A percentile compares a stretch with the other conserved stretches of the same genome.
Evolutionary conservation across 2,329 filamentous ascomycete species (phyloP).

Genomic region (Paraconiothyrium sp.): DNA sequence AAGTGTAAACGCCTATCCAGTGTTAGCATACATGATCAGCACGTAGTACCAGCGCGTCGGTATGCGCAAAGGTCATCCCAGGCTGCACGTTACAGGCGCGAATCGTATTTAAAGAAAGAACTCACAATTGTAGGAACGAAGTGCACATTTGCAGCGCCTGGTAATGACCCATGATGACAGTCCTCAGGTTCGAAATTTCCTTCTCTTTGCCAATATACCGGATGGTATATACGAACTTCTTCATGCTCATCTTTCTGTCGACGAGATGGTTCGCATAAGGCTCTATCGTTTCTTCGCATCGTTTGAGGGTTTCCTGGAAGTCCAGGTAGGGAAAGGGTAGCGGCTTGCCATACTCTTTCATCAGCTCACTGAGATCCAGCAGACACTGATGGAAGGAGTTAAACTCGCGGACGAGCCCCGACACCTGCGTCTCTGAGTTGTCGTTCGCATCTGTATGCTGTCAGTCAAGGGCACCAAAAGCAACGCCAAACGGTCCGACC

Average conservation of each 20-base stretch:
- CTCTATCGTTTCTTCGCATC: constrained; percentile 40
- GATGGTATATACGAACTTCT: constrained; percentile 42
- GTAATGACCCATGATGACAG: constrained; percentile 41
- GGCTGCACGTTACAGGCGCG: background rate
- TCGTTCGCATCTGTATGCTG: constrained; percentile 42
- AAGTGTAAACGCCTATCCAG: constrained; percentile 37
- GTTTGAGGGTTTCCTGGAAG: constrained; percentile 42
- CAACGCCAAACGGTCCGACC: constrained; percentile 3
- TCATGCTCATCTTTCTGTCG: constrained; percentile 42
- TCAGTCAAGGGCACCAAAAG: constrained; percentile 21
- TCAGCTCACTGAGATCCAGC: constrained; percentile 37
- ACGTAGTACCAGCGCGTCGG: background rate
- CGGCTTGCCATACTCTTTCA: constrained; percentile 45
- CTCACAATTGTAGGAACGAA: constrained; percentile 42
- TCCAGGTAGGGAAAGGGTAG: constrained; percentile 42
- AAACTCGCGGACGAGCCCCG: constrained; percentile 42
- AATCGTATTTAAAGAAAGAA: background rate
- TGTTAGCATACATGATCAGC: constrained; percentile 19
- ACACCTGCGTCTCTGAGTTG: constrained; percentile 45
- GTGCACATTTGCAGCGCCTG: constrained; percentile 45
- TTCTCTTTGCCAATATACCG: constrained; percentile 47
- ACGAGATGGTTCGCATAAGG: constrained; percentile 42
- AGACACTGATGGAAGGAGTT: constrained; percentile 42
- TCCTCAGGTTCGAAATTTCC: constrained; percentile 40
- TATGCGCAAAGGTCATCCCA: background rate